phyloP scores from a whole-genome alignment of 2,329 filamentous ascomycete genomes.

The Endocalyx cinctus region DNA sequence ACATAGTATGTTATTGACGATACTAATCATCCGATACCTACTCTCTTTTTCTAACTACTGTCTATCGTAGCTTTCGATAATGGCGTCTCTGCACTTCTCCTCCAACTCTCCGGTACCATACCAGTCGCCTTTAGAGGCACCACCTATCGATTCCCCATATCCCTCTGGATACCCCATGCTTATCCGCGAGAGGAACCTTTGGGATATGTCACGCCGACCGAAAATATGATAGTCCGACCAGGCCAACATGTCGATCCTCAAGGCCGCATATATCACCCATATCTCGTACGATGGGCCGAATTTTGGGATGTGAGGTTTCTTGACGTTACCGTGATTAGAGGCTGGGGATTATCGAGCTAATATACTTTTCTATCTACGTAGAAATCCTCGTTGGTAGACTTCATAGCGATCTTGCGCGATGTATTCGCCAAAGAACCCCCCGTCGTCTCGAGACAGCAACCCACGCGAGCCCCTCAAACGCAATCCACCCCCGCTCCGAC shows the following conservation, averaged over 20 bases:
- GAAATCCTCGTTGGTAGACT: constrained; percentile 82
- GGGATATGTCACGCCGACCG: constrained; percentile 81
- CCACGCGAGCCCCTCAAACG: constrained; percentile 34
- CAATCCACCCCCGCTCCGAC: constrained; percentile 35
- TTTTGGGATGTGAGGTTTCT: constrained; percentile 91
- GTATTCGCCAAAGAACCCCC: constrained; percentile 94
- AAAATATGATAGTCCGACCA: constrained; percentile 82
- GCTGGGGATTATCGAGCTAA: background rate
- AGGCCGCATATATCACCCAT: constrained; percentile 92
- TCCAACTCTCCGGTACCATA: constrained; percentile 81
- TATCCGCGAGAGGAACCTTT: constrained; percentile 86
- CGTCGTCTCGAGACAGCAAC: constrained; percentile 68
- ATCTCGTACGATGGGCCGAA: constrained; percentile 81
- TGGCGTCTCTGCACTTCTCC: constrained; percentile 78
- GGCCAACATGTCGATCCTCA: constrained; percentile 95
- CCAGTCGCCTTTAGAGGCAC: constrained; percentile 88
- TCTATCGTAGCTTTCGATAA: constrained; percentile 70
- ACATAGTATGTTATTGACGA: constrained; percentile 62
- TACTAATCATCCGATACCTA: no score
- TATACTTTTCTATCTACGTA: constrained; percentile 27
- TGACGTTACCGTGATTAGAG: constrained; percentile 24
- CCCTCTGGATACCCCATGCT: constrained; percentile 86
- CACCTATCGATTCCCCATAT: constrained; percentile 85
- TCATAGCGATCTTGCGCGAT: constrained; percentile 75
- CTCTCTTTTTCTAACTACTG: constrained; percentile 15